Conservation (phyloP, 1,284 basidiomycete species). For the Pisolithus thermaeus region DNA sequence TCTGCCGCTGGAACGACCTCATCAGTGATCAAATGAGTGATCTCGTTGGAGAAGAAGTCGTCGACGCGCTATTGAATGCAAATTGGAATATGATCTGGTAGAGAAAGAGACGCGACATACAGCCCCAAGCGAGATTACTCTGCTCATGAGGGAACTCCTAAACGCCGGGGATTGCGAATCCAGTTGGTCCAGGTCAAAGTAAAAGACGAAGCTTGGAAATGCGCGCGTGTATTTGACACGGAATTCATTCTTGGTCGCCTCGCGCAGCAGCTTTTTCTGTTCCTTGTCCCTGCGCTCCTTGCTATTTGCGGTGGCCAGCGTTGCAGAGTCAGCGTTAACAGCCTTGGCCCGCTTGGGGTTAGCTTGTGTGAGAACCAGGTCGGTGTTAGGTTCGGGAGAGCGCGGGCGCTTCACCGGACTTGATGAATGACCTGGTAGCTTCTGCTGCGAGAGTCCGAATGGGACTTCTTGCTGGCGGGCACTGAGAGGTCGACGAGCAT, state of each 20-base stretch:
- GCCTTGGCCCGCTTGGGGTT: slow-evolving; percentile 30
- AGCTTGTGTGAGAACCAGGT: slow-evolving; percentile 17
- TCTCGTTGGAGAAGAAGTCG: slow-evolving; percentile 79
- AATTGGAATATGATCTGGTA: slow-evolving; percentile 1
- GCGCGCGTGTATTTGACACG: slow-evolving; percentile 78
- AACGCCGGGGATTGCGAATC: slow-evolving; percentile 42
- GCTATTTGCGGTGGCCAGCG: slow-evolving; percentile 16
- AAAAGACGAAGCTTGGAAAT: slow-evolving; percentile 82
- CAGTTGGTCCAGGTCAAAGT: slow-evolving; percentile 71
- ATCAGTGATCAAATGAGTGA: slow-evolving; percentile 85
- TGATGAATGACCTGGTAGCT: slow-evolving; percentile 18
- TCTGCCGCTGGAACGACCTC: slow-evolving; percentile 34
- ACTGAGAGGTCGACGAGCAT: slow-evolving; percentile 34
- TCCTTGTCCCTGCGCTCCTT: slow-evolving; percentile 38
- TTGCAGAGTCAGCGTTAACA: slow-evolving; percentile 18
- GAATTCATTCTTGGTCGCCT: slow-evolving; percentile 68
- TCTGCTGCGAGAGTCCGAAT: slow-evolving; percentile 27
- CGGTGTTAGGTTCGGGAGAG: slow-evolving; percentile 52
- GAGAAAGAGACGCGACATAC: slow-evolving; percentile 46
- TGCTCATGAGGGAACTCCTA: slow-evolving; percentile 43
- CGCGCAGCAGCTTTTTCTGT: slow-evolving; percentile 42
- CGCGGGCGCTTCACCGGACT: slow-evolving; percentile 49
- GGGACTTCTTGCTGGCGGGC: slow-evolving; percentile 30
- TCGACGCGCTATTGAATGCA: slow-evolving; percentile 56
- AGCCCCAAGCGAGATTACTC: slow-evolving; percentile 66